Evolutionary conservation across 2,329 filamentous ascomycete genomes (phyloP).

Genomic region (Lomentospora prolificans): DNA sequence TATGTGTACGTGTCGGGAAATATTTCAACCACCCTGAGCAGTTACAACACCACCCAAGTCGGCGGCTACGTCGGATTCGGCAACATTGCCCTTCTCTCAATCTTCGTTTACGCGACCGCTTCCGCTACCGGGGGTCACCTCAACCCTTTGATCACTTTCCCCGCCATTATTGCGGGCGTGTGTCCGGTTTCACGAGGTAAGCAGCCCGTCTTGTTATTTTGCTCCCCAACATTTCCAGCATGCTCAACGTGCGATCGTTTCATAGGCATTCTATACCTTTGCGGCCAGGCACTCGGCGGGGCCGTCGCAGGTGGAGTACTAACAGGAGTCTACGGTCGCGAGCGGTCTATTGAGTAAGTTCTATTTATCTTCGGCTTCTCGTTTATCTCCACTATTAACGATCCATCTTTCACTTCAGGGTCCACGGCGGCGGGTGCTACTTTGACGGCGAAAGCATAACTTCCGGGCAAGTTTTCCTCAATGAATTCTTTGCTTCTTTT

Average conservation of each 20-base stretch:
- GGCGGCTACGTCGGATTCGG: constrained; percentile 25
- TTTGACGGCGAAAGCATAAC: constrained; percentile 24
- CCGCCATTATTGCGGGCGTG: constrained; percentile 39
- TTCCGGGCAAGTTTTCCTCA: constrained; percentile 30
- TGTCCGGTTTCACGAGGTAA: constrained; percentile 33
- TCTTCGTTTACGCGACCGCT: constrained; percentile 39
- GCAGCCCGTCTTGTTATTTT: neutral
- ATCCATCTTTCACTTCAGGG: neutral
- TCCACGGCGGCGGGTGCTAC: constrained; percentile 27
- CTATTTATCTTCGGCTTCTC: constrained; percentile 1
- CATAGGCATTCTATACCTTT: constrained; percentile 32
- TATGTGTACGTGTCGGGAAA: constrained; percentile 21
- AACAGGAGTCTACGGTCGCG: constrained; percentile 22
- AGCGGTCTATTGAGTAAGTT: constrained; percentile 19
- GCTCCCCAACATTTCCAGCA: neutral
- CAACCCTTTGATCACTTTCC: constrained; percentile 42
- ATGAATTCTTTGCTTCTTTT: constrained; percentile 33
- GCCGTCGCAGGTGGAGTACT: constrained; percentile 33
- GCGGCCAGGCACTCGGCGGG: constrained; percentile 33
- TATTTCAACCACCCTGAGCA: constrained; percentile 19
- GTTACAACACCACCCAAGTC: constrained; percentile 17
- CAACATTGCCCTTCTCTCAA: constrained; percentile 29
- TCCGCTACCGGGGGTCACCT: constrained; percentile 41
- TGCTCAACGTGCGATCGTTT: neutral
- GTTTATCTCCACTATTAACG: neutral